phyloP scores from a whole-genome alignment of 495 filamentous ascomycete species.

The Apiosordaria backusii region DNA sequence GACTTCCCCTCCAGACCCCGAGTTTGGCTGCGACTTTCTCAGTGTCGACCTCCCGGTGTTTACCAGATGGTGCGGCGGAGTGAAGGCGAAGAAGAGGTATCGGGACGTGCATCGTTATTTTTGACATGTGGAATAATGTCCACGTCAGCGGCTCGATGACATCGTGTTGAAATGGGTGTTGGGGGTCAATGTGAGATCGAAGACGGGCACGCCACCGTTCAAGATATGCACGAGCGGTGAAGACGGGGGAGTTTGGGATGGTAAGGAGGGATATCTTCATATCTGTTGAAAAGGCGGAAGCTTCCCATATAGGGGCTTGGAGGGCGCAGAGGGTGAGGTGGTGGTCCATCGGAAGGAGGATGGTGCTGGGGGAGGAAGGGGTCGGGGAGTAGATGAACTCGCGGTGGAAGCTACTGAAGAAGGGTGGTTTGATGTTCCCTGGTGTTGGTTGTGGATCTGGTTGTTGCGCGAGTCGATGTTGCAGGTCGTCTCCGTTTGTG shows the following conservation, averaged over 20 bases:
- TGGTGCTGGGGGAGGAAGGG: neutral
- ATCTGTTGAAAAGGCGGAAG: constrained; percentile 9
- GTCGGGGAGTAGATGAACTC: neutral
- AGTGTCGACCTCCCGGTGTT: neutral
- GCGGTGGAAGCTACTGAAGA: neutral
- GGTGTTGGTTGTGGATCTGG: neutral
- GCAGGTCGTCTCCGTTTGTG: neutral
- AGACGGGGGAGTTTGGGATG: neutral
- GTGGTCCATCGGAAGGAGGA: constrained; percentile 20
- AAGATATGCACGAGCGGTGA: neutral
- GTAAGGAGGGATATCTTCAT: neutral
- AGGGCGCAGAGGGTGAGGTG: constrained; percentile 33
- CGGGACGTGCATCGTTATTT: constrained; percentile 29
- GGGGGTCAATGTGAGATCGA: neutral
- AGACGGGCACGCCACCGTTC: neutral
- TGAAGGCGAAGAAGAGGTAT: constrained; percentile 25
- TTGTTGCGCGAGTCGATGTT: neutral
- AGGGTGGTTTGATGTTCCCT: neutral
- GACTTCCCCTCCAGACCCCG: constrained; percentile 24
- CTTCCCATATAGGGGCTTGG: constrained; percentile 29
- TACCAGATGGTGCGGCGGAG: constrained; percentile 21
- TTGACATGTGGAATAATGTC: constrained; percentile 29
- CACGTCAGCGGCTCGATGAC: constrained; percentile 25
- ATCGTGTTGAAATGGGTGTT: neutral
- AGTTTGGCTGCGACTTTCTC: constrained; percentile 25